A percentile compares a stretch with the other conserved stretches of the same genome.
Evolutionary conservation across 352 stramenopile genomes (phyloP).

Genomic region (Phytophthora europaea): DNA sequence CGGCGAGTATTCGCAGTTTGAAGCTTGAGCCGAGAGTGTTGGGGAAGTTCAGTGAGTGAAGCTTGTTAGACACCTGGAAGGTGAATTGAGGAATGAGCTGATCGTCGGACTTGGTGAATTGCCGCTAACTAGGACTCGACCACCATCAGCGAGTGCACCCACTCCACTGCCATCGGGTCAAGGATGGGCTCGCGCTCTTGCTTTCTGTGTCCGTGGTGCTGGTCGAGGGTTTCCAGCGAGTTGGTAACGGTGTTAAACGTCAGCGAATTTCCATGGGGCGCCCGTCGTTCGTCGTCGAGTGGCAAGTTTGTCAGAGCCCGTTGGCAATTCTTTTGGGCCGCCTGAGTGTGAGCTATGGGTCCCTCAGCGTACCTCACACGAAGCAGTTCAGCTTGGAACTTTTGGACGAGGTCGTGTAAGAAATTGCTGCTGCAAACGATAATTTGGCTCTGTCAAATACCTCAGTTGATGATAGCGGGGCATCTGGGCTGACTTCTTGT

Average conservation of each 20-base stretch:
- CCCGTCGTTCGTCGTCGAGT: slow-evolving; percentile 9
- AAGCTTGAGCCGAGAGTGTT: not conserved
- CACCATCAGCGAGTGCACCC: not conserved
- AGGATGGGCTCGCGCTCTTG: slow-evolving; percentile 17
- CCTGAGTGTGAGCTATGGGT: slow-evolving; percentile 5
- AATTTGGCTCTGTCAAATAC: not conserved
- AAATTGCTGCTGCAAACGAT: not conserved
- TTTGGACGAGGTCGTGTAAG: not conserved
- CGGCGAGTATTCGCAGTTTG: not conserved
- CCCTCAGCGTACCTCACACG: slow-evolving; percentile 4
- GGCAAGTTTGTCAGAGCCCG: slow-evolving; percentile 24
- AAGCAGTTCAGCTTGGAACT: not conserved
- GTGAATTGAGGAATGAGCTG: slow-evolving; percentile 52
- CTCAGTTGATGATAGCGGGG: not conserved
- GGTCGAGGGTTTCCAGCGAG: slow-evolving; percentile 9
- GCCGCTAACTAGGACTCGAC: slow-evolving; percentile 2
- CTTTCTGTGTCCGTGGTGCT: slow-evolving; percentile 7
- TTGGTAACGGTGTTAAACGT: slow-evolving; percentile 38
- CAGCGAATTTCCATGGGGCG: slow-evolving; percentile 18
- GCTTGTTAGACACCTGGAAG: slow-evolving; percentile 38
- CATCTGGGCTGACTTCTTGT: not conserved
- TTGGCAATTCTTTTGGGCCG: slow-evolving; percentile 1
- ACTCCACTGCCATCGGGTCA: slow-evolving; percentile 10
- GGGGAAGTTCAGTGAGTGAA: slow-evolving; percentile 8
- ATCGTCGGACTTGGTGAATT: slow-evolving; percentile 5